Conservation (phyloP, 495 filamentous ascomycete species). For the Podospora australis region DNA sequence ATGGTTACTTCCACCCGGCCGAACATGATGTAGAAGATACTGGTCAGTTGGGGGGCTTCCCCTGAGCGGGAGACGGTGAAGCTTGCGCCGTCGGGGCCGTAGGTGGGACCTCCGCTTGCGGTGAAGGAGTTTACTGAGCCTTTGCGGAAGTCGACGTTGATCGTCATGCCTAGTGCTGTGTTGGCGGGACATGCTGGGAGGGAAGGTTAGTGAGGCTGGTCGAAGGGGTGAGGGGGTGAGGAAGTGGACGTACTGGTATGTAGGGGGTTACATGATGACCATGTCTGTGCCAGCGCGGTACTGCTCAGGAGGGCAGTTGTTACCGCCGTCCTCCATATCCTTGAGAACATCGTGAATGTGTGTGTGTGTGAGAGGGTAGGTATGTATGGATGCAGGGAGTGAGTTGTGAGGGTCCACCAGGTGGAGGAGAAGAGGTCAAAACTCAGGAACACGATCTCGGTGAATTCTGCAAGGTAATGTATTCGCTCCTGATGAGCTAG, state of each 20-base stretch:
- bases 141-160: conserved; percentile 72
- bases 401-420: too few relatives aligned
- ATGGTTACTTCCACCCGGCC: conserved; percentile 67
- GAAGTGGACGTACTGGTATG: conserved; percentile 15
- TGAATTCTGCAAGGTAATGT: too few relatives aligned
- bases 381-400: too few relatives aligned
- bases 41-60: conserved; percentile 74
- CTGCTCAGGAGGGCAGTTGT: conserved; percentile 13
- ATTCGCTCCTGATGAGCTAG: too few relatives aligned
- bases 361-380: too few relatives aligned
- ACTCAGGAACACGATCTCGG: too few relatives aligned
- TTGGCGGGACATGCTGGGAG: conserved; percentile 59
- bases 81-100: conserved; percentile 66
- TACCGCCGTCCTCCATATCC: conserved; percentile 16
- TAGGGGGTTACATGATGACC: conserved; percentile 29
- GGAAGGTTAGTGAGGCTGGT: conserved; percentile 1
- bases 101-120: conserved; percentile 57
- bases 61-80: conserved; percentile 82
- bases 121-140: conserved; percentile 67
- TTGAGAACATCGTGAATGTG: conserved; percentile 15
- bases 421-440: too few relatives aligned
- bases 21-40: conserved; percentile 78
- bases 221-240: not conserved
- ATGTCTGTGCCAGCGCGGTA: conserved; percentile 24
- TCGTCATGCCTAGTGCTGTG: conserved; percentile 73